Evolutionary conservation across 371 early-diverging fungal genomes (phyloP).

Genomic region (Syncephalis plumigaleata): DNA sequence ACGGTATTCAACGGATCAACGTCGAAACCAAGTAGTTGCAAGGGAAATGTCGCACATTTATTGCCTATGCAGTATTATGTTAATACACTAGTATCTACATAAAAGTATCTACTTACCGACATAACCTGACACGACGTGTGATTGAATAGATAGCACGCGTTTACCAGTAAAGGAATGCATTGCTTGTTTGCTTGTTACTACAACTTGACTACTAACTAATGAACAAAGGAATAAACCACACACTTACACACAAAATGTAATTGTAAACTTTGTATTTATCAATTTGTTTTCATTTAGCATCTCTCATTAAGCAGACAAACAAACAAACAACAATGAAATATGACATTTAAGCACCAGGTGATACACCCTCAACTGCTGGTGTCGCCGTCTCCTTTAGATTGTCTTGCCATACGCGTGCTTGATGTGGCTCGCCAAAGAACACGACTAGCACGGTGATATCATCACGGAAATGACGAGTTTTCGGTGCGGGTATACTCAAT

Average conservation of each 20-base stretch:
- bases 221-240: too few relatives aligned
- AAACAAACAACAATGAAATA: too few relatives aligned
- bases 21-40: constrained; percentile 77
- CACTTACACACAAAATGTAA: too few relatives aligned
- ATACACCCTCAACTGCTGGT: too few relatives aligned
- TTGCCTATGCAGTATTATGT: constrained; percentile 28
- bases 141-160: constrained; percentile 79
- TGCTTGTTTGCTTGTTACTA: too few relatives aligned
- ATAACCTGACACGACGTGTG: constrained; percentile 81
- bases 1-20: constrained; percentile 88
- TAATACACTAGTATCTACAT: neutral
- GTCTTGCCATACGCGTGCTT: too few relatives aligned
- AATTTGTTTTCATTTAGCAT: too few relatives aligned
- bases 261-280: too few relatives aligned
- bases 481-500: constrained; percentile 18
- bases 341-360: too few relatives aligned
- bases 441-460: constrained; percentile 88
- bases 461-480: constrained; percentile 64
- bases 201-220: too few relatives aligned
- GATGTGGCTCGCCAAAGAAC: constrained; percentile 23
- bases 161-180: neutral
- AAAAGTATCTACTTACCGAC: constrained; percentile 26
- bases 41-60: constrained; percentile 79
- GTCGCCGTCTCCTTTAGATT: too few relatives aligned
- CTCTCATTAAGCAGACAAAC: too few relatives aligned